Evolutionary conservation across 2,329 filamentous ascomycete species (phyloP).

Genomic region (Fonsecaea pedrosoi): DNA sequence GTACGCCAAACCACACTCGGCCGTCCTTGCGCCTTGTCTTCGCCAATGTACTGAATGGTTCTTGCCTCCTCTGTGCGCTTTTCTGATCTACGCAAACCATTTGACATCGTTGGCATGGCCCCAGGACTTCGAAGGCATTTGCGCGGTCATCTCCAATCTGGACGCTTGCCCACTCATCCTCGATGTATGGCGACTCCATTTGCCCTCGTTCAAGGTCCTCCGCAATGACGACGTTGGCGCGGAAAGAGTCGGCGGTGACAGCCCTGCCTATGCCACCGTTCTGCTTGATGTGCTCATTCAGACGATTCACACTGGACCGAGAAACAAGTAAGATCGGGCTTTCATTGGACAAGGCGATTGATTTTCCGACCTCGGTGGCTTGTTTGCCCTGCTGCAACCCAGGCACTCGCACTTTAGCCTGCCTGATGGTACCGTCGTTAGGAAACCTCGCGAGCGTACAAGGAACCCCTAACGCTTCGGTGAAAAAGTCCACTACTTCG

Average conservation of each 20-base stretch:
- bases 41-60: slow-evolving; percentile 85
- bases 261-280: slow-evolving; percentile 55
- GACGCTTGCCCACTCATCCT: slow-evolving; percentile 77
- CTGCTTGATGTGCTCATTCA: slow-evolving; percentile 75
- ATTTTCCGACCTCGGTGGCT: slow-evolving; percentile 52
- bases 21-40: slow-evolving; percentile 85
- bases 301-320: slow-evolving; percentile 74
- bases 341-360: slow-evolving; percentile 87
- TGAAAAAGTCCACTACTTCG: slow-evolving; percentile 77
- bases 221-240: slow-evolving; percentile 83
- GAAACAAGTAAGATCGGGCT: slow-evolving; percentile 89
- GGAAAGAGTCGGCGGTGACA: slow-evolving; percentile 76
- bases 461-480: slow-evolving; percentile 73
- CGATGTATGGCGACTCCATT: slow-evolving; percentile 69
- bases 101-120: slow-evolving; percentile 85
- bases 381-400: slow-evolving; percentile 61
- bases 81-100: slow-evolving; percentile 95
- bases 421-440: slow-evolving; percentile 50
- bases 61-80: slow-evolving; percentile 76
- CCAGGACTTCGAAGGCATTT: slow-evolving; percentile 65
- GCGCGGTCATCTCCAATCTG: slow-evolving; percentile 61
- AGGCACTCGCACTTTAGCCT: slow-evolving; percentile 54
- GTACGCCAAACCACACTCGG: slow-evolving; percentile 87
- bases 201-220: slow-evolving; percentile 50
- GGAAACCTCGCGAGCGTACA: slow-evolving; percentile 87